Conservation (phyloP, 225 moss, liverwort and hornwort species). For the Sphagnum contortum region DNA sequence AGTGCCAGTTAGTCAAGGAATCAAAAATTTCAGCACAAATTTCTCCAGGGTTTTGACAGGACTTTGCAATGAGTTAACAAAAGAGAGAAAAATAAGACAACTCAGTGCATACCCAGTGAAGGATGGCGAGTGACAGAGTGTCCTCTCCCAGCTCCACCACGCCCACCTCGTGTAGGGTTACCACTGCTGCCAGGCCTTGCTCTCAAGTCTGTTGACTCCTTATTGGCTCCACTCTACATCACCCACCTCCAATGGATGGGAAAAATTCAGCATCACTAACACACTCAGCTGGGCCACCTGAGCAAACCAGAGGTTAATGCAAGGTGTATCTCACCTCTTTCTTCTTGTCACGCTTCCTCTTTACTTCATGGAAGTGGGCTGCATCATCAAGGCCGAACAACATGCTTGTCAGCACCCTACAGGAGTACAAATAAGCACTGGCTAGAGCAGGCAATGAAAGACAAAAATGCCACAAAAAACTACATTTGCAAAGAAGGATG, state of each 20-base stretch:
- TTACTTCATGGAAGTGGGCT: conserved; percentile 94
- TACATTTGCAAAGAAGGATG: too few species aligned
- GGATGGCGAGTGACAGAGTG: conserved; percentile 45
- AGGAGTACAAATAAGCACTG: too few species aligned
- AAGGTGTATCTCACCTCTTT: conserved; percentile 48
- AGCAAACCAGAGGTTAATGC: background rate
- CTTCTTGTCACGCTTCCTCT: conserved; percentile 82
- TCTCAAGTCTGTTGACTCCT: conserved; percentile 53
- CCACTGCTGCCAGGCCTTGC: conserved; percentile 58
- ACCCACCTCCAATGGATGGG: conserved; percentile 6
- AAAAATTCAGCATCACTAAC: background rate
- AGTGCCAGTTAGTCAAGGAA: too few species aligned
- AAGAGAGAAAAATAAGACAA: background rate
- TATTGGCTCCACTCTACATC: conserved; percentile 28
- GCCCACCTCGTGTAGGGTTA: conserved; percentile 47
- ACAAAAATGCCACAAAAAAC: too few species aligned
- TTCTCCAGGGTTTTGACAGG: too few species aligned
- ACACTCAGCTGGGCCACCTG: conserved; percentile 6
- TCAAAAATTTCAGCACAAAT: background rate
- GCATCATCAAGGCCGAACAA: conserved; percentile 10
- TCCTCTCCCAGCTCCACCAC: conserved; percentile 79
- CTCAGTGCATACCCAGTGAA: conserved; percentile 32
- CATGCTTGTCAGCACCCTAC: too few species aligned
- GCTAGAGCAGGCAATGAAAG: too few species aligned
- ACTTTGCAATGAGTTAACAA: too few species aligned